These are phyloP conservation scores for Lasiosphaeria hispida DNA, from an alignment of 495 filamentous ascomycete genomes.

Conservation along the genomic window DNA sequence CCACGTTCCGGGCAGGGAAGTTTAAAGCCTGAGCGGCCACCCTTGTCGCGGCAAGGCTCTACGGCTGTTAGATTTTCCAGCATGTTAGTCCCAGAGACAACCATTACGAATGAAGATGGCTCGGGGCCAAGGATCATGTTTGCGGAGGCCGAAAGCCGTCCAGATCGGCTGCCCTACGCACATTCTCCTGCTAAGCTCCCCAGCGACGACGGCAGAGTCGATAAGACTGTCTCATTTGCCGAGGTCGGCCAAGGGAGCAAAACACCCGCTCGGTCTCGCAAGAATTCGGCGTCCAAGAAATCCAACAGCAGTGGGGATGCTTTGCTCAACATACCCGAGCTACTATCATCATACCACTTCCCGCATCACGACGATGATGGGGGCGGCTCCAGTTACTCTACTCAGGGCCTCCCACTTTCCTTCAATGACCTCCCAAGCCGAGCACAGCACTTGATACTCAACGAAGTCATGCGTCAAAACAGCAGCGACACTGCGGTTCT, in stretches of 20 bases:
- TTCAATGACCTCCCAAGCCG: slow-evolving; percentile 84
- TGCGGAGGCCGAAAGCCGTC: slow-evolving; percentile 43
- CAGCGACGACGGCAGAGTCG: slow-evolving; percentile 47
- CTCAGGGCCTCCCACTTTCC: slow-evolving; percentile 61
- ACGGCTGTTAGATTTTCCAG: slow-evolving; percentile 62
- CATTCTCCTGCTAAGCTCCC: slow-evolving; percentile 48
- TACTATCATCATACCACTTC: slow-evolving; percentile 32
- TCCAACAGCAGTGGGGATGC: slow-evolving; percentile 22
- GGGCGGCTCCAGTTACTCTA: slow-evolving; percentile 57
- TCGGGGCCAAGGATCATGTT: slow-evolving; percentile 79
- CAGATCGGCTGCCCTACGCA: slow-evolving; percentile 33
- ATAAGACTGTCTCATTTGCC: slow-evolving; percentile 70
- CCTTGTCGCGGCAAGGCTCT: slow-evolving; percentile 51
- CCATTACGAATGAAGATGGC: slow-evolving; percentile 61
- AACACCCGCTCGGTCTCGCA: slow-evolving; percentile 28
- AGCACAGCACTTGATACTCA: slow-evolving; percentile 81
- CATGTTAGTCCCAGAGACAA: slow-evolving; percentile 70
- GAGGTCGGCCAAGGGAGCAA: slow-evolving; percentile 22
- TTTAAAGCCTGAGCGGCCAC: slow-evolving; percentile 38
- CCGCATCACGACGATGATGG: slow-evolving; percentile 27
- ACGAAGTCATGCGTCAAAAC: slow-evolving; percentile 73
- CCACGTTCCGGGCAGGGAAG: no score
- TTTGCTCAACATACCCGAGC: slow-evolving; percentile 35
- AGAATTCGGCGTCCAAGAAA: slow-evolving; percentile 29
- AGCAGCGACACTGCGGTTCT: slow-evolving; percentile 73